phyloP scores from a whole-genome alignment of 2,329 filamentous ascomycete species.

The Immersiporthe knoxdaviesiana region DNA sequence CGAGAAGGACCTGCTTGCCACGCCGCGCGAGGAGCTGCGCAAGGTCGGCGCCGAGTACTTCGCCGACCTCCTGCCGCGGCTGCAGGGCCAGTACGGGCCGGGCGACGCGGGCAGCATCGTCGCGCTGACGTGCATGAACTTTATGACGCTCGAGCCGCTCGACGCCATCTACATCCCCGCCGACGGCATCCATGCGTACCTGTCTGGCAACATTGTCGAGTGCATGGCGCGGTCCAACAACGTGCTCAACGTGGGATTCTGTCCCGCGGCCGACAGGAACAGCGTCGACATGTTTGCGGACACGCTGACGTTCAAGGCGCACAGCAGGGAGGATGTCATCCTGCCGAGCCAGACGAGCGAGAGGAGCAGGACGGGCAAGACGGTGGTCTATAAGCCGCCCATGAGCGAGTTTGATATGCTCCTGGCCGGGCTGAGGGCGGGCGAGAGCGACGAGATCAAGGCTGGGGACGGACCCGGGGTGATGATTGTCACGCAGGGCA shows the following conservation, averaged over 20 bases:
- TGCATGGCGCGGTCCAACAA: slow-evolving; percentile 79
- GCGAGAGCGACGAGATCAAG: slow-evolving; percentile 61
- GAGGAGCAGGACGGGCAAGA: slow-evolving; percentile 61
- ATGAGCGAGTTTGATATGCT: slow-evolving; percentile 75
- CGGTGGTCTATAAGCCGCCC: slow-evolving; percentile 66
- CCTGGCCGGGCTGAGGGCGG: slow-evolving; percentile 56
- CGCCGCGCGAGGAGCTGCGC: slow-evolving; percentile 52
- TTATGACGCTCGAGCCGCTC: slow-evolving; percentile 65
- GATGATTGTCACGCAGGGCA: slow-evolving; percentile 63
- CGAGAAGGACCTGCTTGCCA: slow-evolving; percentile 53
- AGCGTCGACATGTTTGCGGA: slow-evolving; percentile 65
- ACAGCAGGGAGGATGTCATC: slow-evolving; percentile 59
- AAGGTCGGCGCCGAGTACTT: slow-evolving; percentile 58
- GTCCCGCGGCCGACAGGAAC: slow-evolving; percentile 66
- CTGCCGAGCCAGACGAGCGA: slow-evolving; percentile 54
- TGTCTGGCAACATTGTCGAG: slow-evolving; percentile 75
- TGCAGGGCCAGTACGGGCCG: slow-evolving; percentile 66
- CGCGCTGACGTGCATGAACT: slow-evolving; percentile 76
- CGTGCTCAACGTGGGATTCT: slow-evolving; percentile 76
- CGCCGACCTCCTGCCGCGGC: slow-evolving; percentile 63
- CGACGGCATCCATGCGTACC: slow-evolving; percentile 74
- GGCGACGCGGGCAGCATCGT: slow-evolving; percentile 70
- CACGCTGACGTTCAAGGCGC: slow-evolving; percentile 66
- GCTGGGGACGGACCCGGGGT: slow-evolving; percentile 64
- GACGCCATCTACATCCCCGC: slow-evolving; percentile 72